Conservation (phyloP, 2,329 filamentous ascomycete species). For the Mariannaea sp. region DNA sequence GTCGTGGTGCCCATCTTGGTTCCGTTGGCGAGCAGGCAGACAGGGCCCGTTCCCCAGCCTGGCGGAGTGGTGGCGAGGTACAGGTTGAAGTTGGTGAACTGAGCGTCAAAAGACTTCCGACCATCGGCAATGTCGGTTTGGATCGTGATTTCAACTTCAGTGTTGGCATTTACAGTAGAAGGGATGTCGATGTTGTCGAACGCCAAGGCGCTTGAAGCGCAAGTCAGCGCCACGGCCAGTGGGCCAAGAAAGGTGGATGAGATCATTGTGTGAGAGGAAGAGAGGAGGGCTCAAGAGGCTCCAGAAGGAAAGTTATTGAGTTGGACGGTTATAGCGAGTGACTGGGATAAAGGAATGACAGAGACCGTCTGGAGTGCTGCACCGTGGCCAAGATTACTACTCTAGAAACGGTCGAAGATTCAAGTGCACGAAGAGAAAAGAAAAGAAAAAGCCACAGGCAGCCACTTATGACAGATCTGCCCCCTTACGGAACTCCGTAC, state of each 20-base stretch:
- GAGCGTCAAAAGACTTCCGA: not conserved
- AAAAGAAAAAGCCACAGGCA: too few species aligned
- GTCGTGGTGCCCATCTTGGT: constrained; percentile 5
- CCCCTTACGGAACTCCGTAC: too few species aligned
- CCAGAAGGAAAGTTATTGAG: not conserved
- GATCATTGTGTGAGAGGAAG: not conserved
- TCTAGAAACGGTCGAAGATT: too few species aligned
- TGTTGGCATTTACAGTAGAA: not conserved
- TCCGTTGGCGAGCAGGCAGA: constrained; percentile 6
- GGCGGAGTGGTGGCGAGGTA: constrained; percentile 1
- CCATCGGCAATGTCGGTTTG: constrained; percentile 9
- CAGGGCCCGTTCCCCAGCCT: constrained; percentile 3
- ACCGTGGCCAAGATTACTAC: too few species aligned
- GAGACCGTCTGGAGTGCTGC: too few species aligned
- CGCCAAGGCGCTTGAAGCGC: not conserved
- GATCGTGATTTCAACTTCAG: constrained; percentile 1
- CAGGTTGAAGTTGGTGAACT: constrained; percentile 10
- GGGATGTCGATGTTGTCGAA: constrained; percentile 1
- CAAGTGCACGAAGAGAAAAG: too few species aligned
- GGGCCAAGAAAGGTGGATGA: not conserved
- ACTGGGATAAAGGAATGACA: not conserved
- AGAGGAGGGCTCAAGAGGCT: not conserved
- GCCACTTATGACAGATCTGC: too few species aligned
- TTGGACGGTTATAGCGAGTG: not conserved
- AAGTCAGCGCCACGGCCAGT: not conserved